phyloP scores from a whole-genome alignment of 345 rosid genomes.

The Reutealis trisperma region DNA sequence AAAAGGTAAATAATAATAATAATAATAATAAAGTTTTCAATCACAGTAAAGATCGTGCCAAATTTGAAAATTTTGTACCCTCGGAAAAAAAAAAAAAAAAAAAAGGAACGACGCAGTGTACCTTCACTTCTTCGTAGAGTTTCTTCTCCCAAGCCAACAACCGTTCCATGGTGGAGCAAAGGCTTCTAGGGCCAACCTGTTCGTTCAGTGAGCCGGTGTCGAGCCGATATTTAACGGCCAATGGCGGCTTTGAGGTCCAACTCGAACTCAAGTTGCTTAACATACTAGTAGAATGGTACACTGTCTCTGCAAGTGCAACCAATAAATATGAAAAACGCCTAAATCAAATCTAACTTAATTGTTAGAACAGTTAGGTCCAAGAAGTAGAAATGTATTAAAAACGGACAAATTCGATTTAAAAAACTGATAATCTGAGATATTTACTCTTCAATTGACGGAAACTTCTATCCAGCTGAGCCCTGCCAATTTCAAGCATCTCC shows the following conservation, averaged over 20 bases:
- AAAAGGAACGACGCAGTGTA: conserved; percentile 16
- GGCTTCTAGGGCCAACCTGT: conserved; percentile 70
- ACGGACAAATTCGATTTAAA: background rate
- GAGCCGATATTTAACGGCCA: conserved; percentile 83
- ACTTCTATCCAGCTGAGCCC: conserved; percentile 92
- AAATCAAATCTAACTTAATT: background rate
- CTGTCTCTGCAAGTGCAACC: conserved; percentile 80
- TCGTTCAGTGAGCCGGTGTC: conserved; percentile 60
- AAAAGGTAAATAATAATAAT: background rate
- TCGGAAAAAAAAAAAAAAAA: background rate
- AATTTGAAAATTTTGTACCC: background rate
- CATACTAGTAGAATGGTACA: conserved; percentile 89
- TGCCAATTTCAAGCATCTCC: conserved; percentile 78
- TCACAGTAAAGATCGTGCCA: background rate
- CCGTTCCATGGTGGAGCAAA: conserved; percentile 80
- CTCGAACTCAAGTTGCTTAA: conserved; percentile 88
- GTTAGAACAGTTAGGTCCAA: background rate
- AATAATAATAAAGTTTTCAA: no score
- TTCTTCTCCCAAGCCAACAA: conserved; percentile 99
- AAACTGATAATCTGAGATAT: conserved; percentile 5
- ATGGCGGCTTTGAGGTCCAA: conserved; percentile 94
- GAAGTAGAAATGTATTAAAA: background rate
- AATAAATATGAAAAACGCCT: background rate
- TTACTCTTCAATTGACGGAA: conserved; percentile 88
- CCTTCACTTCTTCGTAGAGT: conserved; percentile 93